These are phyloP conservation scores for Thecaphora frezii DNA, from an alignment of 1,284 basidiomycete species.

Conservation along the genomic window DNA sequence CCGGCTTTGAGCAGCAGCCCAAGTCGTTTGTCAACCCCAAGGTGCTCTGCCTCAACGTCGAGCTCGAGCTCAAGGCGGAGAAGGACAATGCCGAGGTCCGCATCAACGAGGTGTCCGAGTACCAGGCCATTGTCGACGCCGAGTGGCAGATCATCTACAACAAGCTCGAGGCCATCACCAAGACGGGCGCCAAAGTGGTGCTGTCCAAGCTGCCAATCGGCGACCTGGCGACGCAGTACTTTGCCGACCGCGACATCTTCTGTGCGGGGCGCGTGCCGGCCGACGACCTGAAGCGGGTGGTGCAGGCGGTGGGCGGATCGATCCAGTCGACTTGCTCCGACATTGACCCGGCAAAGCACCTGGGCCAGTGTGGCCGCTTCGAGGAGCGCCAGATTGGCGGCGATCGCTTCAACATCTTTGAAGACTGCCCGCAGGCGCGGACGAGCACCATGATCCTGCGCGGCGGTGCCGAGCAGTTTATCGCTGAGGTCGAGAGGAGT, in stretches of 20 bases:
- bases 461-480: conserved; percentile 98
- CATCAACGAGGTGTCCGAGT: conserved; percentile 81
- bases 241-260: conserved; percentile 98
- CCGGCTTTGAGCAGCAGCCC: conserved; percentile 98
- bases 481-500: conserved; percentile 95
- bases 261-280: conserved; percentile 93
- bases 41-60: conserved; percentile 92
- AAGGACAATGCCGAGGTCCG: conserved; percentile 99
- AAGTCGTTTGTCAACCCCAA: conserved; percentile 88
- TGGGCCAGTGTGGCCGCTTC: conserved; percentile 87
- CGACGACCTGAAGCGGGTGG: conserved; percentile 88
- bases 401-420: conserved; percentile 95
- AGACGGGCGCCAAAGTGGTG: conserved; percentile 95
- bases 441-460: conserved; percentile 94
- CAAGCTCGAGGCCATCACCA: conserved; percentile 93
- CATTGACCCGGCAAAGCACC: conserved; percentile 77
- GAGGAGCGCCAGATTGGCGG: conserved; percentile 96
- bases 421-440: conserved; percentile 90
- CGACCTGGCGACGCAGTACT: conserved; percentile 98
- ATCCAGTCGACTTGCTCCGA: conserved; percentile 95
- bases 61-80: conserved; percentile 98
- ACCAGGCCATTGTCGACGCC: conserved; percentile 98
- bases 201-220: conserved; percentile 97
- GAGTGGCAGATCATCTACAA: conserved; percentile 99
- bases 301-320: conserved; percentile 91